Evolutionary conservation across 305 asterid species (phyloP).

Genomic region (Stenogyne calaminthoides): DNA sequence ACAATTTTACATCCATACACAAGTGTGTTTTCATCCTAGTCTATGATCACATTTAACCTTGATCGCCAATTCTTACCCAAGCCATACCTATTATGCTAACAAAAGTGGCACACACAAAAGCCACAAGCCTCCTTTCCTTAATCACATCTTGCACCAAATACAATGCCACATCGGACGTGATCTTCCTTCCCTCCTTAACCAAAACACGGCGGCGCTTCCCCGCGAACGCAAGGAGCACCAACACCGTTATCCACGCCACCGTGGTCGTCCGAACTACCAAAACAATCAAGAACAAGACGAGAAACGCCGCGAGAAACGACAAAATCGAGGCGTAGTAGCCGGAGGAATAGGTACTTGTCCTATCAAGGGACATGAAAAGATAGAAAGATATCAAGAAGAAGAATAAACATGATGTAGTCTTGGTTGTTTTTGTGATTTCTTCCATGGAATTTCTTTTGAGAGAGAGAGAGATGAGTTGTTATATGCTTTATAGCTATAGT

Average conservation of each 20-base stretch:
- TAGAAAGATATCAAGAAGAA: slow-evolving; percentile 41
- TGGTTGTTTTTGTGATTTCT: slow-evolving; percentile 33
- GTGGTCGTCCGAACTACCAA: slow-evolving; percentile 57
- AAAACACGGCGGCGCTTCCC: slow-evolving; percentile 71
- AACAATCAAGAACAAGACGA: slow-evolving; percentile 34
- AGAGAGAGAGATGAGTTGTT: background rate
- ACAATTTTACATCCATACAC: background rate
- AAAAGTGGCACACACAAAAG: slow-evolving; percentile 41
- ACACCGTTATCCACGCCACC: slow-evolving; percentile 68
- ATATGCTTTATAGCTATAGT: too few relatives aligned
- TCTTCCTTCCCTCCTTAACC: slow-evolving; percentile 59
- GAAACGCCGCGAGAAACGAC: slow-evolving; percentile 28
- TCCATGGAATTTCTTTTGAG: slow-evolving; percentile 29
- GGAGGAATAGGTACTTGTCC: background rate
- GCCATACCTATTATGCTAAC: slow-evolving; percentile 43
- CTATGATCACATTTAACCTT: background rate
- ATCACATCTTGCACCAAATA: slow-evolving; percentile 43
- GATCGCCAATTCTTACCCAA: slow-evolving; percentile 31
- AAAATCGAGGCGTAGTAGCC: slow-evolving; percentile 24
- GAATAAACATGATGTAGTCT: slow-evolving; percentile 36
- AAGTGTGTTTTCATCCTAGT: background rate
- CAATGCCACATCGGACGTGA: slow-evolving; percentile 56
- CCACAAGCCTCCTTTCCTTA: slow-evolving; percentile 50
- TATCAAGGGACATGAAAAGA: slow-evolving; percentile 27
- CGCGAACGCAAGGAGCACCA: slow-evolving; percentile 69